Evolutionary conservation across 2,329 filamentous ascomycete species (phyloP).

Genomic region (Graphilbum sp.): DNA sequence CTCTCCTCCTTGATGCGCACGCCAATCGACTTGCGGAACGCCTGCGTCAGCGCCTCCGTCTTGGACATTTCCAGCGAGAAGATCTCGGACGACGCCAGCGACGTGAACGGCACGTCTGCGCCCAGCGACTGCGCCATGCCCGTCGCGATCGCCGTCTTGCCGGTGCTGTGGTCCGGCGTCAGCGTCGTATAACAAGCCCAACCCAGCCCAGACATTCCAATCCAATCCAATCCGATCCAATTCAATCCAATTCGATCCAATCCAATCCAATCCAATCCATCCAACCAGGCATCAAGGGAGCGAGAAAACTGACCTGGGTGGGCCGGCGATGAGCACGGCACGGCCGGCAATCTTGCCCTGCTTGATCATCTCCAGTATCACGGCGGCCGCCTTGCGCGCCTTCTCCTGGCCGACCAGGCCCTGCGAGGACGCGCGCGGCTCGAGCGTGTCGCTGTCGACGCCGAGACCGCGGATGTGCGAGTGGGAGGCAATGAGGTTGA

Average conservation of each 20-base stretch:
- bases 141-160: conserved; percentile 97
- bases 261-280: no score
- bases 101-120: conserved; percentile 88
- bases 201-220: conserved; percentile 6
- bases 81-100: conserved; percentile 89
- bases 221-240: no score
- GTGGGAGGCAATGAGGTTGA: conserved; percentile 96
- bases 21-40: conserved; percentile 97
- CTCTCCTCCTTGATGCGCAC: conserved; percentile 98
- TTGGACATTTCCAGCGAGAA: conserved; percentile 99
- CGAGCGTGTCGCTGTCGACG: conserved; percentile 79
- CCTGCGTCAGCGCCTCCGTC: conserved; percentile 92
- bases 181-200: not conserved
- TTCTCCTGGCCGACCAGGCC: conserved; percentile 93
- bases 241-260: no score
- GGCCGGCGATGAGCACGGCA: conserved; percentile 86
- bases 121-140: conserved; percentile 95
- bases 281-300: not conserved
- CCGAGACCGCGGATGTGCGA: conserved; percentile 94
- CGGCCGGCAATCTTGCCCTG: conserved; percentile 96
- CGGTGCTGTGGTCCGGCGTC: conserved; percentile 45
- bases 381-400: conserved; percentile 86
- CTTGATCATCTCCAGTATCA: conserved; percentile 97
- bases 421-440: conserved; percentile 72
- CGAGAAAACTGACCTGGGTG: conserved; percentile 47